phyloP scores from a whole-genome alignment of 148 eudicot genomes.

The Euryodendron excelsum region DNA sequence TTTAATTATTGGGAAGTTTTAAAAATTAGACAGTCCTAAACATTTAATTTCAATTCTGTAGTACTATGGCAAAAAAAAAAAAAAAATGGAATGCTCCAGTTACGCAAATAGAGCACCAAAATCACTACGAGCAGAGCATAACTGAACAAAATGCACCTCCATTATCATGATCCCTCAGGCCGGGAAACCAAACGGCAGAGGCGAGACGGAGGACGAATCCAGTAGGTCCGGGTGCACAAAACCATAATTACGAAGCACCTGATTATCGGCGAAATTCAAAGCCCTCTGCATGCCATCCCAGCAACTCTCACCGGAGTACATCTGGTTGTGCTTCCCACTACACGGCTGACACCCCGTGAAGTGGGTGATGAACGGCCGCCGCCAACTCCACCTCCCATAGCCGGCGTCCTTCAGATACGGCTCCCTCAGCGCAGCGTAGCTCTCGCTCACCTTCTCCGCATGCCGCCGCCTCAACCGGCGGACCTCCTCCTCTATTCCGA shows the following conservation, averaged over 20 bases:
- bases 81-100: not conserved
- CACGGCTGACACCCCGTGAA: slow-evolving; percentile 95
- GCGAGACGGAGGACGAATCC: slow-evolving; percentile 43
- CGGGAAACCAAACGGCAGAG: slow-evolving; percentile 47
- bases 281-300: slow-evolving; percentile 64
- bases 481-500: slow-evolving; percentile 35
- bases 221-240: slow-evolving; percentile 48
- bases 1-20: not conserved
- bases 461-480: slow-evolving; percentile 42
- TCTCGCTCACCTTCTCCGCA: slow-evolving; percentile 65
- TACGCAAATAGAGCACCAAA: not conserved
- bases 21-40: not conserved
- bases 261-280: slow-evolving; percentile 79
- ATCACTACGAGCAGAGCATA: not conserved
- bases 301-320: slow-evolving; percentile 53
- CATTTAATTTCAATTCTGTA: too few relatives aligned
- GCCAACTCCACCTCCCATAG: slow-evolving; percentile 35
- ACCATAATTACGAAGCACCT: slow-evolving; percentile 70
- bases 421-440: slow-evolving; percentile 36
- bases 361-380: slow-evolving; percentile 88
- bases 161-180: slow-evolving; percentile 14
- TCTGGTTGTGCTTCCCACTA: slow-evolving; percentile 64
- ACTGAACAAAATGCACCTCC: slow-evolving; percentile 1
- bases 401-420: slow-evolving; percentile 40
- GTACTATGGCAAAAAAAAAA: too few relatives aligned